A percentile compares a stretch with the other conserved stretches of the same genome.
phyloP scores from a whole-genome alignment of 257 asterid genomes.

The Scutellaria baicalensis region DNA sequence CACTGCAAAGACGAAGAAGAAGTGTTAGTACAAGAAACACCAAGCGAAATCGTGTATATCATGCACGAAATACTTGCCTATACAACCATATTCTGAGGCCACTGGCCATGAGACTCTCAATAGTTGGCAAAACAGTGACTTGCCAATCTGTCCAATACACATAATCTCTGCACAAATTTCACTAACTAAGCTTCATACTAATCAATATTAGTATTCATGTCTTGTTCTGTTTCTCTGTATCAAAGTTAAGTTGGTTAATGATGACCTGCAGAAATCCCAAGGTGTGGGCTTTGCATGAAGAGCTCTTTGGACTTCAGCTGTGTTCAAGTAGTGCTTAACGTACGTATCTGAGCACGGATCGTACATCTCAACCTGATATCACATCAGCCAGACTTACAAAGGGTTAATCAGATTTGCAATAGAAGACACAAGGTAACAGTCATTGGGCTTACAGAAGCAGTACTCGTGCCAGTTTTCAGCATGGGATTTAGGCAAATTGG shows the following conservation, averaged over 20 bases:
- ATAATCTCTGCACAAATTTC: background rate
- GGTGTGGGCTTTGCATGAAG: conserved; percentile 30
- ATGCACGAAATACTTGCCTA: conserved; percentile 21
- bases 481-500: background rate
- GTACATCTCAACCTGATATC: conserved; percentile 15
- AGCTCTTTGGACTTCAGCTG: conserved; percentile 25
- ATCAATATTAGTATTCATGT: too few relatives aligned
- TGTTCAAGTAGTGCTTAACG: conserved; percentile 18
- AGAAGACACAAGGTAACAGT: background rate
- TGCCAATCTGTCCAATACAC: conserved; percentile 18
- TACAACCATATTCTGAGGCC: conserved; percentile 31
- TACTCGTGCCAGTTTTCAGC: background rate
- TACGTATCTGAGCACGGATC: conserved; percentile 33
- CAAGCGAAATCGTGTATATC: too few relatives aligned
- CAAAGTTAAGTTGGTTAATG: background rate
- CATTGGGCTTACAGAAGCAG: background rate
- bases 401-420: background rate
- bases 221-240: too few relatives aligned
- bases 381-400: background rate
- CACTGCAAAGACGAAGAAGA: conserved; percentile 5
- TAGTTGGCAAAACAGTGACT: conserved; percentile 20
- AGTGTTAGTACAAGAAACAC: too few relatives aligned
- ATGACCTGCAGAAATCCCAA: conserved; percentile 27
- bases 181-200: too few relatives aligned
- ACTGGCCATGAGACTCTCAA: conserved; percentile 23